Base-by-base conservation (phyloP, 2,329 filamentous ascomycete genomes). In the Elsinoe necatrix region DNA sequence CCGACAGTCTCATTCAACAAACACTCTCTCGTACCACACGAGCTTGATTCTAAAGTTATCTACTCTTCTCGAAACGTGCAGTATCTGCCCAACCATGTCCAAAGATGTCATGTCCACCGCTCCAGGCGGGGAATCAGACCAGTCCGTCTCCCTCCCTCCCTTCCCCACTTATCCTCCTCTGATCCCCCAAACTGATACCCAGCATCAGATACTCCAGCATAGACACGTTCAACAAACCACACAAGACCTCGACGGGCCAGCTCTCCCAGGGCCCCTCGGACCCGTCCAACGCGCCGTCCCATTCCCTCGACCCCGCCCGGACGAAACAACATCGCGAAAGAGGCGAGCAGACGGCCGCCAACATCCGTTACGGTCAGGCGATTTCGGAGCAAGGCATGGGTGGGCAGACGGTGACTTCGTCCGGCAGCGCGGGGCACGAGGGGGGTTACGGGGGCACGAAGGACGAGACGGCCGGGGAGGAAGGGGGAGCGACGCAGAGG, bases 41-140 rank as follows among this genome's bases (percentile, higher is more conserved):
- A n/a, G n/a, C n/a, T n/a, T n/a, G n/a, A n/a, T n/a, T n/a, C n/a
- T n/a, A n/a, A n/a, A n/a, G n/a, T n/a, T n/a, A n/a, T n/a, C n/a
- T n/a, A n/a, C n/a, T n/a, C n/a, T n/a, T n/a, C n/a, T n/a, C n/a
- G n/a, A n/a, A n/a, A n/a, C n/a, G n/a, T n/a, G n/a, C n/a, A n/a
- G n/a, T n/a, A n/a, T n/a, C n/a, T n/a, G n/a, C n/a, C n/a, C 57
- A 42, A 61, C 29, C 12, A 81, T 81, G 78, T 75, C 77, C 59
- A 69, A 72, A 16, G 75, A 76, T 61, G 71, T 84, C 41, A 79
- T 84, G 75, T 75, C 81, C 62, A 83, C 79, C 27, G 77, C 77
- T 57, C 73, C 74, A 16, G 82, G 82, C 64, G 82, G 82, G 61
- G 80, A 84, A 67, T 75, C 75, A 58, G 62, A 54, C 16, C 55